Evolutionary conservation across 345 rosid genomes (phyloP).

Genomic region (Salix exigua): DNA sequence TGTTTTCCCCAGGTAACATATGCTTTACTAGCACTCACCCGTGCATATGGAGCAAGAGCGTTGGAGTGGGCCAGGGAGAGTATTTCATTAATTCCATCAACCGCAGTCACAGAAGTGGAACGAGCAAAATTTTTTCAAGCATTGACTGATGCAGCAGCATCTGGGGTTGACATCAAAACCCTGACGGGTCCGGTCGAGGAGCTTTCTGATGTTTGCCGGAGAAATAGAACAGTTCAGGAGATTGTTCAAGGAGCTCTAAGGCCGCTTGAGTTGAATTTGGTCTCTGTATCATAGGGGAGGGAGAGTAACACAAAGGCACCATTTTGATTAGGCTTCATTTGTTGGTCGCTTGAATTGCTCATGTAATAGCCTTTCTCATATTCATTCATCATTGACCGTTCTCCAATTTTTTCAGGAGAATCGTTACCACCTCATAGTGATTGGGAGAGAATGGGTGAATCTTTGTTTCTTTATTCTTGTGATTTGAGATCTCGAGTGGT

Average conservation of each 20-base stretch:
- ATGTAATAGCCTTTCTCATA: conserved; percentile 20
- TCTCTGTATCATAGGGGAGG: conserved; percentile 44
- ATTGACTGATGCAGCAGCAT: conserved; percentile 67
- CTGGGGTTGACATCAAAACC: conserved; percentile 62
- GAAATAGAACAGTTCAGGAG: conserved; percentile 89
- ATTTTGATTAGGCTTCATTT: conserved; percentile 44
- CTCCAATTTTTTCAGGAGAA: conserved; percentile 58
- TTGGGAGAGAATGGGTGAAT: conserved; percentile 24
- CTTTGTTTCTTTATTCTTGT: conserved; percentile 26
- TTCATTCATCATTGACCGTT: conserved; percentile 27
- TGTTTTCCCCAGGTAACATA: conserved; percentile 55
- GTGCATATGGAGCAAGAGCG: conserved; percentile 58
- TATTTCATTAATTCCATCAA: conserved; percentile 65
- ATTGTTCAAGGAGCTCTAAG: conserved; percentile 86
- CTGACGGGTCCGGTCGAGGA: conserved; percentile 71
- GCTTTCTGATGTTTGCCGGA: conserved; percentile 85
- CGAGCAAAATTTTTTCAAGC: conserved; percentile 64
- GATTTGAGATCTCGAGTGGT: conserved; percentile 20
- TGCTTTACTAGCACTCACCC: conserved; percentile 64
- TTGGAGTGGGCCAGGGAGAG: conserved; percentile 77
- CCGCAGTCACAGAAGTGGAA: conserved; percentile 74
- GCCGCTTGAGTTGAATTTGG: conserved; percentile 69
- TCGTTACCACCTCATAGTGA: conserved; percentile 18
- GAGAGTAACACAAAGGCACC: conserved; percentile 26
- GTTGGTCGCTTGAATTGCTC: conserved; percentile 8